Conservation (phyloP, 768 basidiomycete genomes). For the Amanita thiersii region DNA sequence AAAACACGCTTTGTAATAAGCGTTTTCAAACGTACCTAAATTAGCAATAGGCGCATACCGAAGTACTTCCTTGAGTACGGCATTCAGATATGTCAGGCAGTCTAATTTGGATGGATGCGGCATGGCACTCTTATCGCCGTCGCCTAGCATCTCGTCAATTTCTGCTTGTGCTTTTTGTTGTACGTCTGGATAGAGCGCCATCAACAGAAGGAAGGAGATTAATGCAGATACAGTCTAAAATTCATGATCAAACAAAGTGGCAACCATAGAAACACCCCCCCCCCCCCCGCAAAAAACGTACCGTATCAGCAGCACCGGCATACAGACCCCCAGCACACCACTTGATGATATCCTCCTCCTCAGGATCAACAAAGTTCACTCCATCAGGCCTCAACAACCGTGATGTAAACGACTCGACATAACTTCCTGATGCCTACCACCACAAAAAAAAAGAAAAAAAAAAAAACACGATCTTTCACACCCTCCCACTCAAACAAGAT, state of each 20-base stretch:
- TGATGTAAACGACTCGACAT: background rate
- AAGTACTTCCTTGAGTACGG: constrained; percentile 31
- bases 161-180: constrained; percentile 32
- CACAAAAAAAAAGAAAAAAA: no score
- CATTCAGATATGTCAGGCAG: constrained; percentile 22
- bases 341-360: constrained; percentile 18
- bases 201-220: constrained; percentile 38
- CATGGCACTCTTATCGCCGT: constrained; percentile 13
- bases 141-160: constrained; percentile 23
- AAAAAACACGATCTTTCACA: background rate
- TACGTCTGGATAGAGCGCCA: constrained; percentile 36
- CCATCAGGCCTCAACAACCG: constrained; percentile 11
- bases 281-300: constrained; percentile 7
- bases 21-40: constrained; percentile 20
- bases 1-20: background rate
- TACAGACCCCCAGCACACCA: constrained; percentile 21
- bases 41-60: constrained; percentile 33
- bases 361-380: constrained; percentile 13
- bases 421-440: background rate
- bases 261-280: background rate
- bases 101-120: constrained; percentile 24
- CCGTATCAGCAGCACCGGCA: constrained; percentile 30
- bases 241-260: constrained; percentile 7
- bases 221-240: constrained; percentile 39
- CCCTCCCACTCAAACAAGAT: background rate